phyloP scores from a whole-genome alignment of 1,284 basidiomycete genomes.

The Porodaedalea pini region DNA sequence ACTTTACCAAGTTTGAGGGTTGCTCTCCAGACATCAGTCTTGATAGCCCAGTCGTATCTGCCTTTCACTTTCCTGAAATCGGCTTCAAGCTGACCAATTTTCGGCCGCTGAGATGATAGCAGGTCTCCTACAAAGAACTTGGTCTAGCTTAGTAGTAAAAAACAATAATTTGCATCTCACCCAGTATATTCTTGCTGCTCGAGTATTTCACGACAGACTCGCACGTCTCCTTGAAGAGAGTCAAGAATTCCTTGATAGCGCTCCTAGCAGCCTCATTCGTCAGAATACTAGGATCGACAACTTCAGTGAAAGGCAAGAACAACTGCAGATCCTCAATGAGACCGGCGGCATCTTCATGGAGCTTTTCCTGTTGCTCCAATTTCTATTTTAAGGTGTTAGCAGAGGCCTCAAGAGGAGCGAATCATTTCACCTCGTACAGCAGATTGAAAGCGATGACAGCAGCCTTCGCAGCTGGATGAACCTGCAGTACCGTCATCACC shows the following conservation, averaged over 20 bases:
- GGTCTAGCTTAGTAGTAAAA: neutral
- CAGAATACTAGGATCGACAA: neutral
- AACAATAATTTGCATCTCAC: neutral
- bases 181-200: neutral
- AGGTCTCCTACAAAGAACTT: neutral
- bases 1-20: neutral
- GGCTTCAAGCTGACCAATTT: neutral
- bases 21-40: neutral
- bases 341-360: neutral
- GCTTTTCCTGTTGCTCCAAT: slow-evolving; percentile 2
- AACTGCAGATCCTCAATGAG: neutral
- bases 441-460: neutral
- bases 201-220: neutral
- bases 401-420: neutral
- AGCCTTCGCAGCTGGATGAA: slow-evolving; percentile 6
- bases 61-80: neutral
- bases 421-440: slow-evolving; percentile 1
- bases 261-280: neutral
- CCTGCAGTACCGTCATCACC: neutral
- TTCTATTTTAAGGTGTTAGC: neutral
- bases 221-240: neutral
- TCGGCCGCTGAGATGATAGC: neutral
- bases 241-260: neutral
- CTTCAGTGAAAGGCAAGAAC: slow-evolving; percentile 1
- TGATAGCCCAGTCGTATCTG: slow-evolving; percentile 4